Evolutionary conservation across 148 eudicot species (phyloP), one percentile per base, ranked within the genome.

Genomic region (Persicaria maculosa): DNA sequence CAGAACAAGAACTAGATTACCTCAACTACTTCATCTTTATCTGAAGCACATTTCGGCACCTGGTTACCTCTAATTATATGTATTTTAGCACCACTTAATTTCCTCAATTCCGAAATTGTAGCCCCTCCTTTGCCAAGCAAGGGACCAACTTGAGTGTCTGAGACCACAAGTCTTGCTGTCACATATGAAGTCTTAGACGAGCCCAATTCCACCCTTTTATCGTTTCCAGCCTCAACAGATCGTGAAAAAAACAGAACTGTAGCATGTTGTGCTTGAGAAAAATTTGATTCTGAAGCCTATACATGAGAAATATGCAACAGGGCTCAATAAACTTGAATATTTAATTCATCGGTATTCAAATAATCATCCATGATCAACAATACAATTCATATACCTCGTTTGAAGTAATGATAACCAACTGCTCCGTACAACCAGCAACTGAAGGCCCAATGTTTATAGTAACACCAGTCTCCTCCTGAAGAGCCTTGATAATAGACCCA

Each of bases 111-210:
- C 50, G 96, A 76, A 72, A 93, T 78, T 76, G 85, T 84, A 59
- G 84, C 59, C n/a, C 90, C 96, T 68, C 92, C 93, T 80, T 87
- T 89, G 14, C 98, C 98, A 78, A 93, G 72, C 75, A 93, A 79
- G 76, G 91, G 83, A 43, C 96, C 98, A 79, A 88, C 84, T 78
- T 89, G 90, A 79, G 76, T 77, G 25, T 79, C 74, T 50, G 85
- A 76, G 58, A 91, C 86, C 44, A 83, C 69, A 77, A 93, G 79
- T 74, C 86, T 80, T 62, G 92, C 93, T 58, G 78, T 65, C 71
- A 85, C 78, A 73, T 74, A 55, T 17, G 81, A 73, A 20, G 77
- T 80, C 71, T 79, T 82, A 76, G 48, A 76, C 58, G 80, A 58
- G 71, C 84, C 81, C 40, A 74, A 75, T 68, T 82, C 89, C 10